A percentile compares a stretch with the other conserved stretches of the same genome.
Conservation (phyloP, 2,329 filamentous ascomycete genomes). For the Cercospora sp. region DNA sequence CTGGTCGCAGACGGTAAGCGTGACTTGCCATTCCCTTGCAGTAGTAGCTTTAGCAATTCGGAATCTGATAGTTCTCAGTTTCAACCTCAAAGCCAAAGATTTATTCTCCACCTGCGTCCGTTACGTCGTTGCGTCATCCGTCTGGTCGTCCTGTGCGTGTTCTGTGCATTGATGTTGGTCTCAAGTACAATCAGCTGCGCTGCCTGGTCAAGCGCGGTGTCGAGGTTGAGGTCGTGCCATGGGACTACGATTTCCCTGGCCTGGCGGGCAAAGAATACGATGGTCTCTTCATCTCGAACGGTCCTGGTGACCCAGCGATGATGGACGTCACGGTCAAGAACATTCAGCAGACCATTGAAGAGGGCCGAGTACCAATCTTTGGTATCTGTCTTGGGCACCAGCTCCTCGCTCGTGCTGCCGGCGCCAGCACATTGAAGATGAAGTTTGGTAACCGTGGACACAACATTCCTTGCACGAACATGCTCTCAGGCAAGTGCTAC, state of each 20-base stretch:
- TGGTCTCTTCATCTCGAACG: slow-evolving; percentile 96
- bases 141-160: slow-evolving; percentile 85
- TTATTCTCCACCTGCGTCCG: slow-evolving; percentile 70
- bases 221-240: slow-evolving; percentile 91
- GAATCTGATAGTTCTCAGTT: slow-evolving; percentile 59
- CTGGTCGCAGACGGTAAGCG: slow-evolving; percentile 87
- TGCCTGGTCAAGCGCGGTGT: slow-evolving; percentile 89
- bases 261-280: slow-evolving; percentile 83
- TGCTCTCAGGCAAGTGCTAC: slow-evolving; percentile 94
- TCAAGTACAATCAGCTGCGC: slow-evolving; percentile 97
- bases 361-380: slow-evolving; percentile 83
- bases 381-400: slow-evolving; percentile 97
- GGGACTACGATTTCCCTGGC: slow-evolving; percentile 86
- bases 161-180: slow-evolving; percentile 90
- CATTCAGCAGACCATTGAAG: slow-evolving; percentile 71
- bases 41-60: slow-evolving; percentile 25
- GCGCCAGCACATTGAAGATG: slow-evolving; percentile 88
- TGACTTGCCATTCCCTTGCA: slow-evolving; percentile 30
- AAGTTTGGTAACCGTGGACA: slow-evolving; percentile 99
- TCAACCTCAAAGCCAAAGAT: slow-evolving; percentile 84
- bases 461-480: slow-evolving; percentile 96
- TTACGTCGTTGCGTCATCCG: slow-evolving; percentile 74
- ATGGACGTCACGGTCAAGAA: slow-evolving; percentile 78
- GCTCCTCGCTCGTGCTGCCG: slow-evolving; percentile 82
- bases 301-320: slow-evolving; percentile 89